A percentile compares a stretch with the other conserved stretches of the same genome.
Evolutionary conservation across 495 filamentous ascomycete genomes (phyloP).

Genomic region (Thozetella sp.): DNA sequence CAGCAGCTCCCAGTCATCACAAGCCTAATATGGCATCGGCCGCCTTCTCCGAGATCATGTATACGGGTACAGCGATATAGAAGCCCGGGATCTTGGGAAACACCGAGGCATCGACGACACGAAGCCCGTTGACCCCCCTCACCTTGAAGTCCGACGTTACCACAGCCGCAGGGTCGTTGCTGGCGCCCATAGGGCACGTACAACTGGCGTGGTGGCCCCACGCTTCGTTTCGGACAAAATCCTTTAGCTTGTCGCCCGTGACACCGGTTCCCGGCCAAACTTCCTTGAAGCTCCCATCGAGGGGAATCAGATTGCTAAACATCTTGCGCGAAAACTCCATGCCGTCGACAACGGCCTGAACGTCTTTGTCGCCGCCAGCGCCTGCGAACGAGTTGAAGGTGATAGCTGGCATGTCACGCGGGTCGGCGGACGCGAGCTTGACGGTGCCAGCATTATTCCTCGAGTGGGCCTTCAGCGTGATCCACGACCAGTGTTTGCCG

Average conservation of each 20-base stretch:
- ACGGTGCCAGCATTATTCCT: slow-evolving; percentile 56
- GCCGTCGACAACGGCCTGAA: slow-evolving; percentile 48
- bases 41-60: slow-evolving; percentile 65
- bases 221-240: slow-evolving; percentile 49
- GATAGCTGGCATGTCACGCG: slow-evolving; percentile 54
- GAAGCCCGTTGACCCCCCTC: slow-evolving; percentile 51
- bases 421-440: slow-evolving; percentile 47
- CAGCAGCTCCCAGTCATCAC: no score
- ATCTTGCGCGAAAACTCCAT: slow-evolving; percentile 44
- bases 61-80: slow-evolving; percentile 54
- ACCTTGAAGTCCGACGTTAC: slow-evolving; percentile 60
- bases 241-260: slow-evolving; percentile 39
- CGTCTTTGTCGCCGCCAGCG: slow-evolving; percentile 26
- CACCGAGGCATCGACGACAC: slow-evolving; percentile 62
- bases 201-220: slow-evolving; percentile 66
- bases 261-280: slow-evolving; percentile 50
- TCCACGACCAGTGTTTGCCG: slow-evolving; percentile 48
- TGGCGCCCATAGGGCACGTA: slow-evolving; percentile 57
- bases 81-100: slow-evolving; percentile 60
- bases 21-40: slow-evolving; percentile 30
- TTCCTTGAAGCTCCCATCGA: slow-evolving; percentile 33
- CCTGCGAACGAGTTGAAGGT: slow-evolving; percentile 54
- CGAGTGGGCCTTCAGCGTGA: slow-evolving; percentile 51
- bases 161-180: slow-evolving; percentile 56
- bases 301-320: slow-evolving; percentile 14